Base-by-base conservation (phyloP, 2,329 filamentous ascomycete species). In the Lachnellula cervina region DNA sequence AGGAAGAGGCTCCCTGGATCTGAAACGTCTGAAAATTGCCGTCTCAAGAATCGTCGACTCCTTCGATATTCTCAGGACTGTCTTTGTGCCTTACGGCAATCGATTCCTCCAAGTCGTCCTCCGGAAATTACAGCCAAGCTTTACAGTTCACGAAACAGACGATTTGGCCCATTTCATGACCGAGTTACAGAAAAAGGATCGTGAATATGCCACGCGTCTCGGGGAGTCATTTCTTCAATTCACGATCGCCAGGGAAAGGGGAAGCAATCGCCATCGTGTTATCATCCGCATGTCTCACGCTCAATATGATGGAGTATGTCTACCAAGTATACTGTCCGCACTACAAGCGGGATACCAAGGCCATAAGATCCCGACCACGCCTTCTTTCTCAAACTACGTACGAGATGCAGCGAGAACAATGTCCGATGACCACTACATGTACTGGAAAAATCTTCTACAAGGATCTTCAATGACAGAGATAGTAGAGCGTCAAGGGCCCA, bases 241-340 rank as follows among this genome's bases (percentile, higher is more conserved):
- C 16, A 25, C 23, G 6, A 19, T 51, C 3, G 48, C 34, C 13
- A 43, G 37, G 19, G 14, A 40, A 21, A 51, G 8, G n/a, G 35
- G 35, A 51, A 51, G 48, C 21, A 28, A 17, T 19, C 48, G 32
- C 21, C 64, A 69, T 1, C 71, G 68, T 9, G 70, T 76, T 17
- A 64, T 69, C 14, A 67, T 76, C 57, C 67, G 73, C 47, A 69
- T 79, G 25, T 79, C 77, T 0, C 83, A 86, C 68, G 76, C 80
- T 2, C 62, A 84, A 1, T 86, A 84, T 63, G 83, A 87, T 68
- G 83, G 83, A 19, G 85, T 83, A 81, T 84, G 82, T 9, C 77
- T 84, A 66, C 64, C 64, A 16, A 52, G 47, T 9, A 35, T 65
- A 4, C 59, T 66, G 23, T 46, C 52, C 23, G 58, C 62, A 44